phyloP scores from a whole-genome alignment of 345 rosid species.

The Lepidium aucheri region DNA sequence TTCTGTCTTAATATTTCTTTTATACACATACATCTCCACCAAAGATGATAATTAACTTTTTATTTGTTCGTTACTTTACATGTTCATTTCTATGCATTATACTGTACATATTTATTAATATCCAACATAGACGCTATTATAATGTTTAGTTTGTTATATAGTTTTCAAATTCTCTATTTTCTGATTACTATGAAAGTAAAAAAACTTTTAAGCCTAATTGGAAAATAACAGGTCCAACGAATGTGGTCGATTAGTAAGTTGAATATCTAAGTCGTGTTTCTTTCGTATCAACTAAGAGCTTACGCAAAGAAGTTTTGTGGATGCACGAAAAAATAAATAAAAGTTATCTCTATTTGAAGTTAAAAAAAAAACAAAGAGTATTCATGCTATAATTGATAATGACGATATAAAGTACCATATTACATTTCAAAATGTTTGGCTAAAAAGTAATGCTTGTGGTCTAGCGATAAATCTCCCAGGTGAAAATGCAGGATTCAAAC shows the following conservation, averaged over 20 bases:
- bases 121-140: neutral
- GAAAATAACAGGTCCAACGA: slow-evolving; percentile 30
- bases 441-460: too few relatives aligned
- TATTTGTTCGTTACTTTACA: neutral
- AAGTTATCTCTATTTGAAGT: neutral
- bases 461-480: too few relatives aligned
- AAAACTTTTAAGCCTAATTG: neutral
- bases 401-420: slow-evolving; percentile 11
- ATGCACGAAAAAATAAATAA: slow-evolving; percentile 12
- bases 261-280: slow-evolving; percentile 23
- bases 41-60: too few relatives aligned
- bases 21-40: too few relatives aligned
- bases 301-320: slow-evolving; percentile 14
- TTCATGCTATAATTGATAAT: neutral
- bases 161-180: neutral
- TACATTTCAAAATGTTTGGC: slow-evolving; percentile 15
- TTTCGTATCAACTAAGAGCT: slow-evolving; percentile 19
- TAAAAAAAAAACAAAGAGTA: neutral
- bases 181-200: neutral
- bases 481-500: too few relatives aligned
- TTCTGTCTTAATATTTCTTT: too few relatives aligned
- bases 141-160: neutral
- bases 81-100: neutral
- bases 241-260: neutral
- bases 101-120: neutral